Evolutionary conservation across 176 grass and related monocot species (phyloP), one percentile per base, ranked within the genome.

Genomic region (Triticum turgidum): DNA sequence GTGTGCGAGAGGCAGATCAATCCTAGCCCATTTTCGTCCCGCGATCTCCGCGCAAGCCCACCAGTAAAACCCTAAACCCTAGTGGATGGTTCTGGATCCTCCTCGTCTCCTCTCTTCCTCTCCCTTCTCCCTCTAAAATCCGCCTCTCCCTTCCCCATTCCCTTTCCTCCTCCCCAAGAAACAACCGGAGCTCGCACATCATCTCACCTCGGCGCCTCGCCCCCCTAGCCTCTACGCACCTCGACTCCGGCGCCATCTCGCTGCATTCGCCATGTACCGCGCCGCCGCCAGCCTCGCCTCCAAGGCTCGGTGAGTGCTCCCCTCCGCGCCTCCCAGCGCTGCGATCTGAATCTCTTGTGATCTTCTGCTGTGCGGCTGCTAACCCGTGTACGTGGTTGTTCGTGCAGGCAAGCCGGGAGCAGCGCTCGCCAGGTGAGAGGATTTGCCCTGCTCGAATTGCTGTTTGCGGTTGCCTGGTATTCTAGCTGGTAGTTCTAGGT

Each of bases 11-110:
- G 51, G 14, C 51, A 54, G 17, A 54, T 54, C 51, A 58, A 58
- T 58, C 6, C 18, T 18, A 21, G 54, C 56, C 56, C 56, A 59
- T 21, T 21, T 59, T 59, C 2, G 56, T 59, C 56, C 56, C 56
- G 56, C 20, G 56, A 21, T 59, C 47, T 45, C 32, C 3, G 9
- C 58, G 61, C 49, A 63, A 51, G 35, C 45, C 61, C 44, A 76
- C 7, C 2, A 45, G 73, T 32, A 94, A 95, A 95, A 96, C 89
- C 94, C 89, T 91, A 88, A 90, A 92, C 92, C 92, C 90, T 92
- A 85, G 88, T 49, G 77, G 89, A 94, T 58, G 65, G 66, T 91
- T 97, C 94, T 90, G 94, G 94, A 97, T 81, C 73, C 94, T 61
- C 76, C 85, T 80, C 66, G 84, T 37, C 41, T 62, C 65, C 32